Evolutionary conservation across 225 moss, liverwort and hornwort species (phyloP).

Genomic region (Bryoerythrophyllum caledonicum): DNA sequence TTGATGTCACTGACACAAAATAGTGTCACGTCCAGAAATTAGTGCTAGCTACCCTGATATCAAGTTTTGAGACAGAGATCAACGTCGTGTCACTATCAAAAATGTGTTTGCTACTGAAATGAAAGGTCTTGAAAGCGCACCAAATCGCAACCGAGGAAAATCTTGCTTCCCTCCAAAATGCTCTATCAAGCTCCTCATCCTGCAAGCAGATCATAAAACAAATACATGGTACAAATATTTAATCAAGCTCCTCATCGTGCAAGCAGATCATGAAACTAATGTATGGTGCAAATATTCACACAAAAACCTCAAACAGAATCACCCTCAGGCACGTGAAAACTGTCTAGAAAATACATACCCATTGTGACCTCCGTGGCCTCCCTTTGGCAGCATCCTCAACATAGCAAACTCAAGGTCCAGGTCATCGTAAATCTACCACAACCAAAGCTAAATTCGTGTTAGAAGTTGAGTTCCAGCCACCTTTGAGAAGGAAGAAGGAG

Average conservation of each 20-base stretch:
- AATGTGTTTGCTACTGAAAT: neutral
- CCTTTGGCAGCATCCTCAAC: slow-evolving; percentile 80
- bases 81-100: too few species aligned
- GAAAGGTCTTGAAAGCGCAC: slow-evolving; percentile 29
- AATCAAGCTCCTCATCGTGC: slow-evolving; percentile 93
- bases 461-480: too few species aligned
- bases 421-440: slow-evolving; percentile 82
- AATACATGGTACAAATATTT: neutral
- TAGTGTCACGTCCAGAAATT: too few species aligned
- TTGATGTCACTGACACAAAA: too few species aligned
- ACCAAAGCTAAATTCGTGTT: neutral
- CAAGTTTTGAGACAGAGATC: too few species aligned
- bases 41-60: too few species aligned
- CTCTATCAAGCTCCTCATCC: slow-evolving; percentile 88
- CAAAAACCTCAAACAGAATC: neutral
- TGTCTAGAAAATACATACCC: slow-evolving; percentile 48
- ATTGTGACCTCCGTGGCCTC: slow-evolving; percentile 97
- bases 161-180: slow-evolving; percentile 67
- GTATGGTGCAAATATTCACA: neutral
- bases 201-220: slow-evolving; percentile 30
- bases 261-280: neutral
- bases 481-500: too few species aligned
- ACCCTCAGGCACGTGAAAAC: neutral
- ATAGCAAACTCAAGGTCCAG: slow-evolving; percentile 90
- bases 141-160: slow-evolving; percentile 80